Evolutionary conservation across 371 early-diverging fungal species (phyloP).

Genomic region (Rhizopus microsporus): DNA sequence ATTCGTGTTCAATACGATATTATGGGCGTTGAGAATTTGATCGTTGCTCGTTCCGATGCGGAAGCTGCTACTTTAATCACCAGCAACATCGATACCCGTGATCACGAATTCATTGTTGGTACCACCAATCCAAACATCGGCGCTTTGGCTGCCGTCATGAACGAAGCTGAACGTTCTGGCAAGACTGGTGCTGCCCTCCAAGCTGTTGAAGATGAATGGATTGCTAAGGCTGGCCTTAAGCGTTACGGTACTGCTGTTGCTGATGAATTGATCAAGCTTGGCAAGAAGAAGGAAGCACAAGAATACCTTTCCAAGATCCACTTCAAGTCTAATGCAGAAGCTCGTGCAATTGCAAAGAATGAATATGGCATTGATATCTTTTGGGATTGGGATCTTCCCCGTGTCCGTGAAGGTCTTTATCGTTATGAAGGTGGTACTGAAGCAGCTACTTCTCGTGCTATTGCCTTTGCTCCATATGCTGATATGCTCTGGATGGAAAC

Average conservation of each 20-base stretch:
- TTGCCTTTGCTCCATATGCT: constrained; percentile 90
- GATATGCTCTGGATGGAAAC: constrained; percentile 99
- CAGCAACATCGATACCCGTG: constrained; percentile 94
- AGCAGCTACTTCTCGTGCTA: constrained; percentile 86
- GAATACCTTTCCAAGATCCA: constrained; percentile 25
- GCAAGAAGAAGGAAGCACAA: constrained; percentile 21
- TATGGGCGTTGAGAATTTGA: constrained; percentile 94
- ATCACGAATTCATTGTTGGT: constrained; percentile 96
- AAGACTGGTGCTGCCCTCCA: constrained; percentile 76
- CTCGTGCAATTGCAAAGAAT: constrained; percentile 73
- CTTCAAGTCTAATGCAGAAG: constrained; percentile 80
- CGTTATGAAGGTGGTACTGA: constrained; percentile 95
- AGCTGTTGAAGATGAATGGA: constrained; percentile 90
- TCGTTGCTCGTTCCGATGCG: constrained; percentile 96
- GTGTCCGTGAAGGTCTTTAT: constrained; percentile 96
- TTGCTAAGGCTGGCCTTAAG: constrained; percentile 79
- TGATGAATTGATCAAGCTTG: constrained; percentile 74
- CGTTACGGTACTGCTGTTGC: constrained; percentile 84
- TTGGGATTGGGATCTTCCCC: constrained; percentile 93
- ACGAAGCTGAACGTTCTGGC: constrained; percentile 77
- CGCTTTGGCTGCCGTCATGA: constrained; percentile 81
- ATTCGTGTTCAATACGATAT: constrained; percentile 97
- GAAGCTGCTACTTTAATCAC: constrained; percentile 97
- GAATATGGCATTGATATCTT: constrained; percentile 75
- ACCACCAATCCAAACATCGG: constrained; percentile 78